Evolutionary conservation across 345 rosid species (phyloP).

Genomic region (Corymbia maculata): DNA sequence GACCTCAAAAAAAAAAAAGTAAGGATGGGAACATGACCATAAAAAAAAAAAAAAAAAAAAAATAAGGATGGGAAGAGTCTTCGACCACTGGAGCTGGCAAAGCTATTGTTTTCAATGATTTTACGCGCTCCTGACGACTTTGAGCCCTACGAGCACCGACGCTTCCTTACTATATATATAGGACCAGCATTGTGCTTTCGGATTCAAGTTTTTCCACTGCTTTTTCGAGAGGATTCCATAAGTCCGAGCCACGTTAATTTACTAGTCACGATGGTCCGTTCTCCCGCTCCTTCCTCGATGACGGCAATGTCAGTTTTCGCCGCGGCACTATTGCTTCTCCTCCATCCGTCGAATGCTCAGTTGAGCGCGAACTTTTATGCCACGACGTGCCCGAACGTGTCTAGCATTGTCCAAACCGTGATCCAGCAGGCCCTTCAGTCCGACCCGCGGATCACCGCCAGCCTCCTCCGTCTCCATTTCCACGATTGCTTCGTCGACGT

Average conservation of each 20-base stretch:
- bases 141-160: not conserved
- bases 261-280: not conserved
- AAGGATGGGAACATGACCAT: too few relatives aligned
- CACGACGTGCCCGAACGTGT: constrained; percentile 53
- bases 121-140: not conserved
- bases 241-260: not conserved
- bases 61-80: not conserved
- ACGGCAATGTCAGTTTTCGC: not conserved
- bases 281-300: not conserved
- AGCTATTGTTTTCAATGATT: not conserved
- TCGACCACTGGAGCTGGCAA: not conserved
- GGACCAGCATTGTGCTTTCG: not conserved
- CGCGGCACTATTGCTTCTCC: not conserved
- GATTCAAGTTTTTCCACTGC: not conserved
- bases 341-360: constrained; percentile 19
- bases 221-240: not conserved
- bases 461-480: constrained; percentile 75
- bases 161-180: not conserved
- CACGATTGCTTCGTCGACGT: constrained; percentile 86
- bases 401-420: constrained; percentile 35
- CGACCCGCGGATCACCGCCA: constrained; percentile 61
- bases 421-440: constrained; percentile 50
- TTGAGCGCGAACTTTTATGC: constrained; percentile 47
- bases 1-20: too few relatives aligned
- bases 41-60: too few relatives aligned